Base-by-base conservation (phyloP, 768 basidiomycete genomes). In the Boletus fagicola region DNA sequence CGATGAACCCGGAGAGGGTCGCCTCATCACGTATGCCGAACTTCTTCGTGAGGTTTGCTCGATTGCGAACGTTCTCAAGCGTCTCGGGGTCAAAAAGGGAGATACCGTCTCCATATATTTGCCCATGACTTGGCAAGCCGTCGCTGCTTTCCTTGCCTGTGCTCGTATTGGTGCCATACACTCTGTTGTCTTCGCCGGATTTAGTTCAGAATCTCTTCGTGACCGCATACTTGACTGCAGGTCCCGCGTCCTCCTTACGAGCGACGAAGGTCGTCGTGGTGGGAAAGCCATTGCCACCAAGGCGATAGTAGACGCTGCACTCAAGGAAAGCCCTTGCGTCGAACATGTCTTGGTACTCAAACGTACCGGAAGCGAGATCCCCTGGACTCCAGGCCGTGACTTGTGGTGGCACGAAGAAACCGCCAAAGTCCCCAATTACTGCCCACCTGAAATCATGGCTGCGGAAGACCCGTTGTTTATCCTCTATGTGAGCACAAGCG, bases 391-490 rank as follows among this genome's bases (percentile, higher is more conserved):
- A 60, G 94, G 92, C 1, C 77, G 95, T 44, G 96, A 99, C 71
- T 79, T 83, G 64, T 98, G 96, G 96, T 98, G 95, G 95, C 88
- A 98, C 67, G 94, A 98, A 74, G 93, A 94, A 76, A 80, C 81
- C 28, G 82, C 79, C 22, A 90, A 86, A 72, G 94, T 97, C 16
- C 85, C 91, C 18, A 83, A 80, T 56, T 96, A 92, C 77, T 96
- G 93, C 77, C 86, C 95, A 1, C 87, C 87, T 16, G 92, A 92
- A 75, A 71, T 89, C 60, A 93, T 99, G 89, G 70, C 83, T 33
- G 74, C 91, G n/a, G 96, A 99, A 72, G 97, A 98, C 68, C 96
- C 96, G 2, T 80, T 99, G 24, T 99, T 99, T 76, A 98, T 99
- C 68, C 94, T 99, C 59, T 99, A 98, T 74, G 95, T 94, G 68